Conservation (phyloP, 2,329 filamentous ascomycete genomes). For the Aspergillus arachidicola region DNA sequence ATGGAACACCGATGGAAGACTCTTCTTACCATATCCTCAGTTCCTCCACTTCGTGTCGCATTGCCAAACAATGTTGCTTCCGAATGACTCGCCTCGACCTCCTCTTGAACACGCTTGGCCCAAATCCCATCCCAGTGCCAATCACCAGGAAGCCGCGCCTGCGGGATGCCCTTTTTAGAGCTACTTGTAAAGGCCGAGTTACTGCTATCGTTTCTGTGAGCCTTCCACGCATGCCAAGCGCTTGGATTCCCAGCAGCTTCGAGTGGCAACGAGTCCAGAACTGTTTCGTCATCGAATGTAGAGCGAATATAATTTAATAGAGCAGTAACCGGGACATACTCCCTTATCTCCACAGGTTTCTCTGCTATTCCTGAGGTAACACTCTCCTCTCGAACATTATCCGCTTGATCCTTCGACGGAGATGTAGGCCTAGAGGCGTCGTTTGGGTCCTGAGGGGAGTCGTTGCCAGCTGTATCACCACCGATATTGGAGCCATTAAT, state of each 20-base stretch:
- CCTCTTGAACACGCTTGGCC: conserved; percentile 83
- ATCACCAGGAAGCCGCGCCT: conserved; percentile 67
- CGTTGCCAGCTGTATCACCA: conserved; percentile 2
- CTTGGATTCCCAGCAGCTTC: conserved; percentile 85
- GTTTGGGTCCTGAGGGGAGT: neutral
- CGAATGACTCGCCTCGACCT: conserved; percentile 73
- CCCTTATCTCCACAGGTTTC: conserved; percentile 31
- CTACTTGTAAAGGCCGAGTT: conserved; percentile 15
- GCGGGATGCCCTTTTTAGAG: conserved; percentile 50
- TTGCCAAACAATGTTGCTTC: conserved; percentile 78
- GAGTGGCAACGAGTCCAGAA: conserved; percentile 77
- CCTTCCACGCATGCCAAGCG: conserved; percentile 91
- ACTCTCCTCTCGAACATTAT: conserved; percentile 8
- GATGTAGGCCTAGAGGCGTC: conserved; percentile 11
- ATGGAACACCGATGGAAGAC: neutral
- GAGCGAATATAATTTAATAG: conserved; percentile 80
- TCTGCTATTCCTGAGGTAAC: conserved; percentile 6
- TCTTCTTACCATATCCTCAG: conserved; percentile 69
- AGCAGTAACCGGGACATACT: conserved; percentile 61
- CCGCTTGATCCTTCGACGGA: neutral
- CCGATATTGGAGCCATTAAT: conserved; percentile 35
- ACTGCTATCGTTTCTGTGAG: conserved; percentile 58
- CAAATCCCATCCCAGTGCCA: conserved; percentile 99
- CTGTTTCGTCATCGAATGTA: conserved; percentile 74
- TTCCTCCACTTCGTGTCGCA: conserved; percentile 50